Base-by-base conservation (phyloP, 805 yeast genomes). In the Sugiyamaella smithiae region DNA sequence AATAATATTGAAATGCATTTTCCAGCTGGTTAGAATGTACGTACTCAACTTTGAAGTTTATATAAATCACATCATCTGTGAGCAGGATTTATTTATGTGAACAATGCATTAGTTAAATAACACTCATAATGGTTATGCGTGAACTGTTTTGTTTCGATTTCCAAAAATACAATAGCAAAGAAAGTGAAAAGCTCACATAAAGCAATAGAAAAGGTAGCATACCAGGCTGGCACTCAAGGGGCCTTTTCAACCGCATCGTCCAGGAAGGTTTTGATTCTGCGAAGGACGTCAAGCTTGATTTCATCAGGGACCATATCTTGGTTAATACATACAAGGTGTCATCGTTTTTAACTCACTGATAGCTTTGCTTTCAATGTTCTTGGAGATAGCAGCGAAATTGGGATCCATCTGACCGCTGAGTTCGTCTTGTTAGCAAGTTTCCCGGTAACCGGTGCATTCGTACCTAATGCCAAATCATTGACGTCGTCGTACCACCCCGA, bases 401-500 rank as follows among this genome's bases (percentile, higher is more conserved):
- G 78, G 72, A 8, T 66, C 63, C 32, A 70, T 73, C 20, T 70
- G 70, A n/a, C 64, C 57, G 24, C 68, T 63, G n/a, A 74, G 69
- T 47, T 71, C 68, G 26, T 65, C 71, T 56, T 55, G 43, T 1
- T 35, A 5, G 37, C 29, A 50, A 33, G 26, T 11, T 8, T 22
- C n/a, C 14, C 26, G 9, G 3, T 20, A n/a, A 19, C 2, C 19
- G 14, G 9, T 14, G 7, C 12, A 31, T 24, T 58, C 65, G 51
- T 60, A 76, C 76, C 63, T 67, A 76, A 51, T 53, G 95, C 85
- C 36, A 84, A 57, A 33, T 74, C 76, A 40, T 79, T 73, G 23
- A 90, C 81, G 47, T 82, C 75, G 57, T 88, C 95, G 52, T 79
- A 80, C 97, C 97, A 90, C 4, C 97, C 97, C 1, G 84, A 75